Evolutionary conservation across 805 yeast genomes (phyloP), one percentile per base, ranked within the genome.

Genomic region (Lachancea fermentati): DNA sequence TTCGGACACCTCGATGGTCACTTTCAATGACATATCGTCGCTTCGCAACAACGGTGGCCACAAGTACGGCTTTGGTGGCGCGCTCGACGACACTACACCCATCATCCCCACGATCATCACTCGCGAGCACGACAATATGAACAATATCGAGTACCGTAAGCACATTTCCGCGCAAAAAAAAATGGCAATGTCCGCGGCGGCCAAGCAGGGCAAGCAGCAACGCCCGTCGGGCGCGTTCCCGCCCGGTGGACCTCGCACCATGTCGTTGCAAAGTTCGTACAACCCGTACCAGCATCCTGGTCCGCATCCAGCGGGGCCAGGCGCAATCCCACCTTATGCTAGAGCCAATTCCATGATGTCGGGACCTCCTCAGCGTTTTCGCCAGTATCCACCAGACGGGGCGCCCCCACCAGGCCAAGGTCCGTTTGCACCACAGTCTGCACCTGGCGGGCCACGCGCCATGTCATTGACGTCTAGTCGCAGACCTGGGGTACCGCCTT

Each of bases 121-220:
- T 0, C 55, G 52, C 35, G 58, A 56, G 19, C 45, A 45, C 24
- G 39, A 46, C 17, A 66, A 62, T 35, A 54, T 67, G 49, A 71
- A 71, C 38, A 80, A 75, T 49, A 67, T 76, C 5, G 80, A 80
- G 46, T 84, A 84, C 56, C 67, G 94, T 49, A 83, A 82, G 49
- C 80, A 74, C 49, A 70, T 79, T 72, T 78, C 80, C 35, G 78
- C 76, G 4, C 80, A 78, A 55, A 81, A 78, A 65, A 84, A 84
- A 54, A 53, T 71, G 56, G 74, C 75, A 15, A 55, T 70, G 49
- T 66, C 67, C 13, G 64, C 66, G 8, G 67, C 75, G 35, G 74
- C 79, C 2, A 51, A 66, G 39, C 50, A 57, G 34, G 48, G 43
- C 12, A 44, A 41, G 34, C 40, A 32, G 42, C 66, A 68, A 8